Conservation (phyloP, 768 basidiomycete genomes). For the Sporobolomyces roseus region DNA sequence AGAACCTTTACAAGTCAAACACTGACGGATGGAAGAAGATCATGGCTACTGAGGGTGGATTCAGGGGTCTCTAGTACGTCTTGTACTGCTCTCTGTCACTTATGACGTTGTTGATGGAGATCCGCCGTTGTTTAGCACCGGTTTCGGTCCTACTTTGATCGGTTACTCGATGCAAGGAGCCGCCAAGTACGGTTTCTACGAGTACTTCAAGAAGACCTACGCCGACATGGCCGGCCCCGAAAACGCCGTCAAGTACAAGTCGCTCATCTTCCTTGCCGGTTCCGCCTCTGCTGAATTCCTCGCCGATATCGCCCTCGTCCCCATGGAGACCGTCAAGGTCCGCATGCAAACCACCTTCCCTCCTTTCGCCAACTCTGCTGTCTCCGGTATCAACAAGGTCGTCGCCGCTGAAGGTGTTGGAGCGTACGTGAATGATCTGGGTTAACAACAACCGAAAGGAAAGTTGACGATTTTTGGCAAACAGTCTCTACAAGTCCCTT, state of each 20-base stretch:
- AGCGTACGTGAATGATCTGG: slow-evolving; percentile 30
- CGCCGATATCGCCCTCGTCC: slow-evolving; percentile 54
- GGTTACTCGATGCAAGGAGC: slow-evolving; percentile 54
- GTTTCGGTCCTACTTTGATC: slow-evolving; percentile 54
- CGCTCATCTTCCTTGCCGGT: slow-evolving; percentile 53
- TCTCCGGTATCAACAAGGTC: slow-evolving; percentile 40
- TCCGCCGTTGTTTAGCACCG: slow-evolving; percentile 46
- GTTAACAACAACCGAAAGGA: no score
- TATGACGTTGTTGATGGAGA: no score
- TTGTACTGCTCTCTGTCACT: no score
- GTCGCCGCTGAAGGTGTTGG: slow-evolving; percentile 42
- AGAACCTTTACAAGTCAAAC: slow-evolving; percentile 45
- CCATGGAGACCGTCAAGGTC: slow-evolving; percentile 47
- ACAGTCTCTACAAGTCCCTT: slow-evolving; percentile 45
- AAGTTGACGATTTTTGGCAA: not conserved
- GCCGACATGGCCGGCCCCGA: slow-evolving; percentile 52
- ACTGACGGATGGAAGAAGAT: slow-evolving; percentile 46
- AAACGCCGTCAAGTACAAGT: slow-evolving; percentile 52
- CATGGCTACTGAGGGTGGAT: slow-evolving; percentile 40
- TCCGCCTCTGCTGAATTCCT: slow-evolving; percentile 55
- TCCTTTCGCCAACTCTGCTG: slow-evolving; percentile 40
- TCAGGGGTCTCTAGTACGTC: slow-evolving; percentile 43
- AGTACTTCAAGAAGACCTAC: slow-evolving; percentile 53
- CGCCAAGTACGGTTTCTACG: slow-evolving; percentile 53
- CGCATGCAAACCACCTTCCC: slow-evolving; percentile 47